These are phyloP conservation scores for Mycosarcoma mackinlayi DNA, from an alignment of 1,284 basidiomycete genomes.

Conservation along the genomic window DNA sequence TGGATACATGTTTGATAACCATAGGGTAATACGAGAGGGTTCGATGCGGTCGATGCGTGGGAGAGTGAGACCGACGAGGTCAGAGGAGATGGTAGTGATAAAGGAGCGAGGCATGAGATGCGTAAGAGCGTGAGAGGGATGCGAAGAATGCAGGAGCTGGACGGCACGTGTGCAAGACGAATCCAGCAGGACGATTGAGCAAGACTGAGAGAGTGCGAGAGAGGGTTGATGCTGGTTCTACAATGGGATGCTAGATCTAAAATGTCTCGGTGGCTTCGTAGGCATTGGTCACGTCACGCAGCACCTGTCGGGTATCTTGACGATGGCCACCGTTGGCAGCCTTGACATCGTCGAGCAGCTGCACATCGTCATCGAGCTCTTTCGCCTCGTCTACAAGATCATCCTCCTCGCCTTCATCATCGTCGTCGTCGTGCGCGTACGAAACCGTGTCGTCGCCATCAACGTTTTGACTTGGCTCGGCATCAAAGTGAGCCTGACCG, in stretches of 20 bases:
- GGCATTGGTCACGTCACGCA: slow-evolving; percentile 47
- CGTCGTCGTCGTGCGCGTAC: slow-evolving; percentile 22
- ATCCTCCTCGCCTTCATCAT: slow-evolving; percentile 12
- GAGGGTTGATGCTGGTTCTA: too few relatives aligned
- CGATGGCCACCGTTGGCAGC: not conserved
- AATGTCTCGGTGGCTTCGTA: slow-evolving; percentile 42
- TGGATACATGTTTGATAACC: too few relatives aligned
- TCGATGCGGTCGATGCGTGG: too few relatives aligned
- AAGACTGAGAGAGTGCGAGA: too few relatives aligned
- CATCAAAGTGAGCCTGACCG: slow-evolving; percentile 24
- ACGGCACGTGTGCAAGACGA: too few relatives aligned
- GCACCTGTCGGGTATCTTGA: slow-evolving; percentile 31
- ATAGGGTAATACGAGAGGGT: too few relatives aligned
- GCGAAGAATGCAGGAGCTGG: not conserved
- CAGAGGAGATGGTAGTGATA: not conserved
- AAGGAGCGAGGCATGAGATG: not conserved
- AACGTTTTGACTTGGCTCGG: slow-evolving; percentile 23
- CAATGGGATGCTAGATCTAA: not conserved
- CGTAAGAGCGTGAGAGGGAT: not conserved
- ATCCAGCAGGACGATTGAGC: too few relatives aligned
- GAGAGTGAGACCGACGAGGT: too few relatives aligned
- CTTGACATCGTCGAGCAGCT: slow-evolving; percentile 17
- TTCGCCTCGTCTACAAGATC: not conserved
- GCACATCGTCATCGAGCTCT: slow-evolving; percentile 8
- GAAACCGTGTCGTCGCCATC: slow-evolving; percentile 26